phyloP scores from a whole-genome alignment of 176 grass and related monocot genomes.

The Typha latifolia region DNA sequence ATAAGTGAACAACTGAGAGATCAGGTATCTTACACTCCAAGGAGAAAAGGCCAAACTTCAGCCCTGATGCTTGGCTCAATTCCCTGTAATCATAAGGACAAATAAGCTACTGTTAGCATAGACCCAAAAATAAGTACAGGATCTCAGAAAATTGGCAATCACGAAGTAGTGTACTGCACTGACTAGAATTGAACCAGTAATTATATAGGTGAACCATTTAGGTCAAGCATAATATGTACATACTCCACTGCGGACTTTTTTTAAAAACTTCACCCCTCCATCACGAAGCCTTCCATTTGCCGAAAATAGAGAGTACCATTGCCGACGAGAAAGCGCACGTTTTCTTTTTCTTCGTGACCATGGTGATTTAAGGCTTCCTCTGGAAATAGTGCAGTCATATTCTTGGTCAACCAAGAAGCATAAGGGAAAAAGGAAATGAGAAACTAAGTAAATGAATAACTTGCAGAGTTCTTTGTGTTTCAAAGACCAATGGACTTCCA shows the following conservation, averaged over 20 bases:
- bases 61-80: conserved; percentile 67
- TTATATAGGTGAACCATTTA: not conserved
- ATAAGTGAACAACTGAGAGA: conserved; percentile 6
- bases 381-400: conserved; percentile 19
- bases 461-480: not conserved
- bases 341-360: conserved; percentile 96
- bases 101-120: not conserved
- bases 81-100: conserved; percentile 44
- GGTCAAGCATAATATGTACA: conserved; percentile 16
- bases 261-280: conserved; percentile 84
- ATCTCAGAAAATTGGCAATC: not conserved
- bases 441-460: not conserved
- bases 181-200: not conserved
- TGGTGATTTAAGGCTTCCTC: conserved; percentile 92
- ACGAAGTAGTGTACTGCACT: not conserved
- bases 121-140: conserved; percentile 8
- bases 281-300: conserved; percentile 70
- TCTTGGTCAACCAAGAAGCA: conserved; percentile 17
- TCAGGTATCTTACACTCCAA: conserved; percentile 68
- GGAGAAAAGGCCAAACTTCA: conserved; percentile 97
- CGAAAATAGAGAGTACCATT: conserved; percentile 62
- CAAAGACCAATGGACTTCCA: not conserved
- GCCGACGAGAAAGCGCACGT: conserved; percentile 50
- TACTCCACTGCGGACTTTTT: conserved; percentile 96
- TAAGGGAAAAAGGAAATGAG: conserved; percentile 8